Evolutionary conservation across 2,329 filamentous ascomycete genomes (phyloP).

Genomic region (Phialocephala sp.): DNA sequence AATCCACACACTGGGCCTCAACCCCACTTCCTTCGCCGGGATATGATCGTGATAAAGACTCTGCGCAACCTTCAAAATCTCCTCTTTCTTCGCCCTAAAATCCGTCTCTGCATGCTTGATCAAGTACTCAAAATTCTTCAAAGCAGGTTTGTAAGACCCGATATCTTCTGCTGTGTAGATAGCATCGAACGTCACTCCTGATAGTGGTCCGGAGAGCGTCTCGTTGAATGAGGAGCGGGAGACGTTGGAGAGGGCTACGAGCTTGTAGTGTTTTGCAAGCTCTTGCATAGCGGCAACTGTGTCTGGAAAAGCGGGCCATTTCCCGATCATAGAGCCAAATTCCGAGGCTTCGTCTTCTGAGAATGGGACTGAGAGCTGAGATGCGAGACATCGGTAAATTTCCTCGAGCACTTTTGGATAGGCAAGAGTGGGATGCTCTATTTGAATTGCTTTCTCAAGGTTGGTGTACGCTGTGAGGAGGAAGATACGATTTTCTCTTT

Average conservation of each 20-base stretch:
- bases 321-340: conserved; percentile 51
- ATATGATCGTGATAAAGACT: conserved; percentile 74
- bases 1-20: conserved; percentile 66
- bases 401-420: conserved; percentile 57
- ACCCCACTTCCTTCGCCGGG: conserved; percentile 62
- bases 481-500: conserved; percentile 14
- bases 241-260: conserved; percentile 63
- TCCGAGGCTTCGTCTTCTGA: conserved; percentile 41
- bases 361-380: conserved; percentile 40
- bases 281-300: conserved; percentile 52
- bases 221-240: conserved; percentile 56
- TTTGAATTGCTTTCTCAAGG: conserved; percentile 45
- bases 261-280: conserved; percentile 52
- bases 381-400: conserved; percentile 46
- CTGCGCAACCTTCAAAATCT: conserved; percentile 71
- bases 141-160: conserved; percentile 72
- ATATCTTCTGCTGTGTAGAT: conserved; percentile 74
- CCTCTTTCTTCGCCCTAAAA: conserved; percentile 60
- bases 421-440: conserved; percentile 53
- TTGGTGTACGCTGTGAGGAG: conserved; percentile 30
- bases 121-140: conserved; percentile 70
- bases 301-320: conserved; percentile 56
- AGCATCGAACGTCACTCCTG: conserved; percentile 60
- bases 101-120: conserved; percentile 56
- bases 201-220: conserved; percentile 53